phyloP scores from a whole-genome alignment of 768 basidiomycete species.

The Fibroporia radiculosa region DNA sequence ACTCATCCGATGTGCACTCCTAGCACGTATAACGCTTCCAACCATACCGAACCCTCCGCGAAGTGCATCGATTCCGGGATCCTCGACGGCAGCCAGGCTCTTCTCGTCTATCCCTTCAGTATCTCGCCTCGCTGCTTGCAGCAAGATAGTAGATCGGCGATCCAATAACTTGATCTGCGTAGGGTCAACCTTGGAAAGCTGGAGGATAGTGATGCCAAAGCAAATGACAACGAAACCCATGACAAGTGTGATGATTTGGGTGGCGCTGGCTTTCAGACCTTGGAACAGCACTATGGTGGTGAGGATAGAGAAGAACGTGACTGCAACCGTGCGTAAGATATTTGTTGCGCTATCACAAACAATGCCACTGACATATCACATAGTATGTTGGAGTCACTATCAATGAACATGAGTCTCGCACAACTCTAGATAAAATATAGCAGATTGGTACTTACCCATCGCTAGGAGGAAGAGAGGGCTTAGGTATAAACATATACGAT shows the following conservation, averaged over 20 bases:
- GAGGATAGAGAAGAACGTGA: constrained; percentile 79
- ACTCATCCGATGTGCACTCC: constrained; percentile 33
- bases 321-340: constrained; percentile 25
- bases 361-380: constrained; percentile 55
- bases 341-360: neutral
- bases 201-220: constrained; percentile 88
- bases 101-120: constrained; percentile 70
- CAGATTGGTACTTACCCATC: constrained; percentile 49
- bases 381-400: constrained; percentile 84
- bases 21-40: constrained; percentile 80
- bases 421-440: neutral
- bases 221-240: constrained; percentile 90
- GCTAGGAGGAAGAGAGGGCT: constrained; percentile 31
- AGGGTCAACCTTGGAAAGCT: constrained; percentile 94
- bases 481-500: neutral
- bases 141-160: constrained; percentile 80
- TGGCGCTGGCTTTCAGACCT: constrained; percentile 71
- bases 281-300: constrained; percentile 85
- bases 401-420: neutral
- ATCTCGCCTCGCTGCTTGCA: constrained; percentile 73
- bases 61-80: constrained; percentile 89
- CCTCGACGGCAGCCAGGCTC: constrained; percentile 53
- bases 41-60: constrained; percentile 88
- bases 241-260: constrained; percentile 83
- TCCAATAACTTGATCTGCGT: constrained; percentile 69